A percentile compares a stretch with the other conserved stretches of the same genome.
phyloP scores from a whole-genome alignment of 1,284 basidiomycete genomes.

The Blastosporella zonata region DNA sequence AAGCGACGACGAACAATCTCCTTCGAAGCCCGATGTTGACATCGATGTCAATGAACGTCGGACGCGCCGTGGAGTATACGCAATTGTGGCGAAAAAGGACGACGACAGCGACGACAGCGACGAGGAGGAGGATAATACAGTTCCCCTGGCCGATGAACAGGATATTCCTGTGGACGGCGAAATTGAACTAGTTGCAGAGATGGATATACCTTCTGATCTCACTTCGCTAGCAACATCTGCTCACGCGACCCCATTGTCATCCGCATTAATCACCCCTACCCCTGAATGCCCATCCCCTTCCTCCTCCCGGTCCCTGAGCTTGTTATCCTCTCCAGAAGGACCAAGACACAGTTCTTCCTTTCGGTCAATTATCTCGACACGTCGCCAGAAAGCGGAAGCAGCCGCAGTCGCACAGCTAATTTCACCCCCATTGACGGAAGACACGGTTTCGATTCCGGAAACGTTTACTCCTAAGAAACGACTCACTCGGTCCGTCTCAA shows the following conservation, averaged over 20 bases:
- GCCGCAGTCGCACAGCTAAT: constrained; percentile 22
- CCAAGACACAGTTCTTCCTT: constrained; percentile 33
- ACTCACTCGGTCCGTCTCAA: constrained; percentile 30
- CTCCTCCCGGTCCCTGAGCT: constrained; percentile 31
- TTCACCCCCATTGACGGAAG: constrained; percentile 30
- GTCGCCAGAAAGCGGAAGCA: constrained; percentile 49
- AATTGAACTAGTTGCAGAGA: constrained; percentile 51
- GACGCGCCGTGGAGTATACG: constrained; percentile 75
- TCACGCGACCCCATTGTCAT: constrained; percentile 24
- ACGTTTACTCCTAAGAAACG: constrained; percentile 27
- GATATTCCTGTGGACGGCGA: constrained; percentile 46
- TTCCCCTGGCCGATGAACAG: constrained; percentile 42
- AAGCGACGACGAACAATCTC: constrained; percentile 39
- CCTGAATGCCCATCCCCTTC: constrained; percentile 27
- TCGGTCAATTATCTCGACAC: constrained; percentile 57
- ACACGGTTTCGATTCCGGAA: constrained; percentile 20
- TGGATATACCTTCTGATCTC: constrained; percentile 44
- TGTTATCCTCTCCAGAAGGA: constrained; percentile 33
- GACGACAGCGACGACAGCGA: constrained; percentile 54
- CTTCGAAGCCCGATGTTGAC: constrained; percentile 31
- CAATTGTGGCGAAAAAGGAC: constrained; percentile 54
- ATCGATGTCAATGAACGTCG: constrained; percentile 69
- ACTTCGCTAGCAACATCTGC: constrained; percentile 42
- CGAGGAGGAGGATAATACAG: constrained; percentile 42
- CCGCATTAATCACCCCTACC: constrained; percentile 28